phyloP scores from a whole-genome alignment of 108 stramenopile species.

The Stephanodiscus minutulus region DNA sequence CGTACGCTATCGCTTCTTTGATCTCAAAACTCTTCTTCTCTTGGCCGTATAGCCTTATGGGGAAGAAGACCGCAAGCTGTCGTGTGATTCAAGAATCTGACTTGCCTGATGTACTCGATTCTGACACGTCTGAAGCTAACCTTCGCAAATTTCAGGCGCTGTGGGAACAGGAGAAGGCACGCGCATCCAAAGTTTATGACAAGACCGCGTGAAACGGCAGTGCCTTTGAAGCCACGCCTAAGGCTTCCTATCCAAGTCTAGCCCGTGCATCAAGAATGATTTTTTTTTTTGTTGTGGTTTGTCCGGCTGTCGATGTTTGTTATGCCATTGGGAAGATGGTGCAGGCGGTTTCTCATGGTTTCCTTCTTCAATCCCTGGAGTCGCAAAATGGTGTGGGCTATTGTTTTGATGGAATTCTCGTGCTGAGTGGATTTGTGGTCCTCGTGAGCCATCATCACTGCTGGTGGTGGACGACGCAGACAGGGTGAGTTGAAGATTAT shows the following conservation, averaged over 20 bases:
- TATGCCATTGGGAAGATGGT: conserved; percentile 51
- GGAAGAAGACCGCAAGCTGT: neutral
- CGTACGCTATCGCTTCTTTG: conserved; percentile 25
- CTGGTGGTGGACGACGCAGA: conserved; percentile 53
- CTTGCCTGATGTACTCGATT: conserved; percentile 36
- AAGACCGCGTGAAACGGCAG: neutral
- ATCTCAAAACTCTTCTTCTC: conserved; percentile 36
- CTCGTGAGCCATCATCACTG: conserved; percentile 66
- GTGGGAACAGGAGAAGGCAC: conserved; percentile 43
- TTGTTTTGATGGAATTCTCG: conserved; percentile 64
- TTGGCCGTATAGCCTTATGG: conserved; percentile 40
- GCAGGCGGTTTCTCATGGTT: conserved; percentile 71
- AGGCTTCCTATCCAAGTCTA: conserved; percentile 38
- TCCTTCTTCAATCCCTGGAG: conserved; percentile 71
- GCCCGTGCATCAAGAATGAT: conserved; percentile 56
- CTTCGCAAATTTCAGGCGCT: conserved; percentile 22
- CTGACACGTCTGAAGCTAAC: conserved; percentile 40
- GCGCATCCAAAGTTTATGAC: conserved; percentile 17
- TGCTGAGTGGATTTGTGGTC: conserved; percentile 55
- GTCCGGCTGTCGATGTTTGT: conserved; percentile 59
- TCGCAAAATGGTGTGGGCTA: conserved; percentile 33
- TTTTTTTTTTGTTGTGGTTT: conserved; percentile 59
- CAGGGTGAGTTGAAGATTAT: neutral
- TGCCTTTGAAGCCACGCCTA: neutral
- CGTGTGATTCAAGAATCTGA: conserved; percentile 36